phyloP scores from a whole-genome alignment of 1,284 basidiomycete genomes.

The Cutaneotrichosporon sp. region DNA sequence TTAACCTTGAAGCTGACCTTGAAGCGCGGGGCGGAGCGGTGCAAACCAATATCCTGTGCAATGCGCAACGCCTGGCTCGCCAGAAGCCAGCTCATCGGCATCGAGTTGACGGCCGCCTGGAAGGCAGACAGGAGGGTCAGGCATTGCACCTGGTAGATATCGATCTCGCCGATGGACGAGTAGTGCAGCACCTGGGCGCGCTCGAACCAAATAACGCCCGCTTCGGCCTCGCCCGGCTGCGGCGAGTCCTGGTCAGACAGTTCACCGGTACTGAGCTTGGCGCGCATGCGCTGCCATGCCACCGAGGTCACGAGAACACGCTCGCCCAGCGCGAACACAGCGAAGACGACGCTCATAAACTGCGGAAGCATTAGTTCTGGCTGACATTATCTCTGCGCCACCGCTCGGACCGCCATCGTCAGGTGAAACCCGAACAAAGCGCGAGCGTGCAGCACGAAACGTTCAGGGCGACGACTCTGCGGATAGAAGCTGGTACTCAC shows the following conservation, averaged over 20 bases:
- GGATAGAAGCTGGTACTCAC: slow-evolving; percentile 14
- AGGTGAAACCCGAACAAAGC: not conserved
- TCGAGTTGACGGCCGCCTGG: slow-evolving; percentile 81
- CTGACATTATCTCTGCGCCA: not conserved
- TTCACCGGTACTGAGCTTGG: slow-evolving; percentile 54
- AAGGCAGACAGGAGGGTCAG: slow-evolving; percentile 82
- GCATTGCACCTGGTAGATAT: slow-evolving; percentile 77
- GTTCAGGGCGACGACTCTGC: not conserved
- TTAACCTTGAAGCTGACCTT: slow-evolving; percentile 70
- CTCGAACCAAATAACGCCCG: slow-evolving; percentile 49
- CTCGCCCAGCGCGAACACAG: slow-evolving; percentile 76
- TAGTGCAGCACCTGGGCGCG: slow-evolving; percentile 77
- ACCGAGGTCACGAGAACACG: slow-evolving; percentile 57
- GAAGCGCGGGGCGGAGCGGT: slow-evolving; percentile 75
- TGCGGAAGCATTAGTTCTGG: slow-evolving; percentile 57
- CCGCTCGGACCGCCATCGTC: not conserved
- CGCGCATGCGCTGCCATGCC: slow-evolving; percentile 61
- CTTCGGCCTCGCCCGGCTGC: slow-evolving; percentile 47
- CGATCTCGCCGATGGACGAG: slow-evolving; percentile 77
- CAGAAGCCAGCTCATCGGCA: slow-evolving; percentile 85
- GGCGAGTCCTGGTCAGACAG: slow-evolving; percentile 25
- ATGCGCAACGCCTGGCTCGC: slow-evolving; percentile 81
- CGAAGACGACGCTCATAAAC: slow-evolving; percentile 83
- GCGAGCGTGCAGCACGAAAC: not conserved
- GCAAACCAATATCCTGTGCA: slow-evolving; percentile 82